phyloP scores from a whole-genome alignment of 352 stramenopile genomes.

The Phytophthora parvispora region DNA sequence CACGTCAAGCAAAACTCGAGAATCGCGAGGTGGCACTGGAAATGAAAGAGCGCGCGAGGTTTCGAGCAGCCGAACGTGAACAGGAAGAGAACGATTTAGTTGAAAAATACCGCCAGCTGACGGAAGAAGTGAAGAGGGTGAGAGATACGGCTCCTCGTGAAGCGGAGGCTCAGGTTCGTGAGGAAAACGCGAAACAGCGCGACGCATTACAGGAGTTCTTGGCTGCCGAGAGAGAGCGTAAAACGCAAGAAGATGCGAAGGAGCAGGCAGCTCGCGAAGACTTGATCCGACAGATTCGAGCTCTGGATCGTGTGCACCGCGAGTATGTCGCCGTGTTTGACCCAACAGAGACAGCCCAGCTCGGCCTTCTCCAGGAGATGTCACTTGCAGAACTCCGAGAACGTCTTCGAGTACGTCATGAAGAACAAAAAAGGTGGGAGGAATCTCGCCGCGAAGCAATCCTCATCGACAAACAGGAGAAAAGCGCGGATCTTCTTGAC shows the following conservation, averaged over 20 bases:
- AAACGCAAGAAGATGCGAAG: slow-evolving; percentile 65
- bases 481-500: slow-evolving; percentile 73
- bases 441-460: slow-evolving; percentile 75
- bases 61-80: slow-evolving; percentile 72
- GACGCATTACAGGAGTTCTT: slow-evolving; percentile 78
- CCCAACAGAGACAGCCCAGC: slow-evolving; percentile 86
- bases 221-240: slow-evolving; percentile 65
- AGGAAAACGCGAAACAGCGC: slow-evolving; percentile 68
- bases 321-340: slow-evolving; percentile 92
- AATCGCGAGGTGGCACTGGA: slow-evolving; percentile 86
- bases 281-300: slow-evolving; percentile 89
- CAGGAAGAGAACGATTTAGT: slow-evolving; percentile 66
- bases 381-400: slow-evolving; percentile 89
- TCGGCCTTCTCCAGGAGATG: slow-evolving; percentile 94
- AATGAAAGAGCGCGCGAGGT: slow-evolving; percentile 81
- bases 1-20: slow-evolving; percentile 69
- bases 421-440: slow-evolving; percentile 77
- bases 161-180: slow-evolving; percentile 68
- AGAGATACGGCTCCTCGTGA: slow-evolving; percentile 85
- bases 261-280: slow-evolving; percentile 84
- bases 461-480: slow-evolving; percentile 79
- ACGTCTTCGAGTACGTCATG: slow-evolving; percentile 84
- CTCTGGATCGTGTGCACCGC: slow-evolving; percentile 81
- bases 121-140: slow-evolving; percentile 77
- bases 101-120: slow-evolving; percentile 64